phyloP scores from a whole-genome alignment of 139 green algal genomes.

The Tetradesmus obliquus region DNA sequence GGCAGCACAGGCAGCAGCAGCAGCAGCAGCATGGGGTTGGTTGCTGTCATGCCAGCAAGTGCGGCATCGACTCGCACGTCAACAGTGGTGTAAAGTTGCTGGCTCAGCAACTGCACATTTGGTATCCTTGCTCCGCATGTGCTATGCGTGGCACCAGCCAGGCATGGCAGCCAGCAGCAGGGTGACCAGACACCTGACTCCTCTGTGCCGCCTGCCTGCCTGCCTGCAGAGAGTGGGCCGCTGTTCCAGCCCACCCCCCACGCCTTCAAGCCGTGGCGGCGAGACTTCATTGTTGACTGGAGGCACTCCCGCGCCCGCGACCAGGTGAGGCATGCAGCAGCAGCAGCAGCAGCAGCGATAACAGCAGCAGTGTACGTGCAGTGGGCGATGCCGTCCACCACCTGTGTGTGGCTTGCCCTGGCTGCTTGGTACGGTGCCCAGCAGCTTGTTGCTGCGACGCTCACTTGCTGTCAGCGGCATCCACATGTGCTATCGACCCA shows the following conservation, averaged over 20 bases:
- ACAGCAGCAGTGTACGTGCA: background rate
- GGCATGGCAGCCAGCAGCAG: background rate
- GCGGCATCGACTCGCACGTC: too few relatives aligned
- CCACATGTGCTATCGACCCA: too few relatives aligned
- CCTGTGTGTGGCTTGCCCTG: background rate
- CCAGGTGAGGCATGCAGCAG: slow-evolving; percentile 10
- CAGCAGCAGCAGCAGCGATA: background rate
- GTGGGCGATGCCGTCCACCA: background rate
- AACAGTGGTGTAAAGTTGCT: too few relatives aligned
- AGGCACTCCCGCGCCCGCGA: slow-evolving; percentile 9
- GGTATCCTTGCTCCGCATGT: too few relatives aligned
- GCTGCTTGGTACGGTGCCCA: background rate
- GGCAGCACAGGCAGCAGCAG: background rate
- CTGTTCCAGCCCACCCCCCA: slow-evolving; percentile 40
- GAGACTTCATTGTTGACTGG: slow-evolving; percentile 46
- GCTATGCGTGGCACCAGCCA: background rate
- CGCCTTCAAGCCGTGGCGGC: slow-evolving; percentile 42
- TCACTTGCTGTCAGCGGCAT: too few relatives aligned
- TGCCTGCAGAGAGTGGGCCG: slow-evolving; percentile 14
- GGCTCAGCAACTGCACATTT: too few relatives aligned
- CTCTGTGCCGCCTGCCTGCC: background rate
- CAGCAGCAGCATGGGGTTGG: background rate
- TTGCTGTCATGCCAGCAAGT: too few relatives aligned
- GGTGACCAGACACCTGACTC: background rate
- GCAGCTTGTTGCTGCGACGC: background rate